A percentile compares a stretch with the other conserved stretches of the same genome.
Evolutionary conservation across 2,329 filamentous ascomycete species (phyloP).

Genomic region (Diaporthe eres): DNA sequence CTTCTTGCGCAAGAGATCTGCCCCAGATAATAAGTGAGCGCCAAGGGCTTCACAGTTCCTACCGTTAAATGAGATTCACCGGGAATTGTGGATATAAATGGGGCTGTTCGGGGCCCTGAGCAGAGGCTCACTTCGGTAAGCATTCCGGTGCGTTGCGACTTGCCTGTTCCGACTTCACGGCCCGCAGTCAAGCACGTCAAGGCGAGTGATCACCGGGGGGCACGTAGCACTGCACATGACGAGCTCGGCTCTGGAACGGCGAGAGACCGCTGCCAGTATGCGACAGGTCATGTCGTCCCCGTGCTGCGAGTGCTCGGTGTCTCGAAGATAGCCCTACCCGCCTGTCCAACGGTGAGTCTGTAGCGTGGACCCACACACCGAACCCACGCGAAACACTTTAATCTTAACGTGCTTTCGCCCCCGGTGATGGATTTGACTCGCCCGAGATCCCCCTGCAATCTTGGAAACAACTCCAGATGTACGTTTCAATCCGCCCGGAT

Average conservation of each 20-base stretch:
- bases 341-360: constrained; percentile 19
- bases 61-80: constrained; percentile 30
- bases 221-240: neutral
- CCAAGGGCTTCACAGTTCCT: neutral
- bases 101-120: constrained; percentile 15
- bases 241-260: neutral
- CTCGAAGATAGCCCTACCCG: neutral
- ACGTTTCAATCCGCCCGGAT: neutral
- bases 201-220: neutral
- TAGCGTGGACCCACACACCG: neutral
- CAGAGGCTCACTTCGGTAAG: constrained; percentile 16
- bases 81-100: constrained; percentile 27
- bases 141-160: neutral
- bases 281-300: neutral
- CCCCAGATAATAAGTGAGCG: constrained; percentile 22
- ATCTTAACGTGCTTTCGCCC: neutral
- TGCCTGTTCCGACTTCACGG: constrained; percentile 17
- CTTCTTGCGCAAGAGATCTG: constrained; percentile 1
- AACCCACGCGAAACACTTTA: constrained; percentile 4
- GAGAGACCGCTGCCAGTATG: neutral
- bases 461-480: neutral
- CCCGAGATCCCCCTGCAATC: constrained; percentile 23
- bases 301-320: neutral
- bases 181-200: neutral
- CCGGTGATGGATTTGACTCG: constrained; percentile 1